Percentiles rank a stretch among this genome's conserved stretches.
These are phyloP conservation scores for Glaciozyma martinii DNA, from an alignment of 768 basidiomycete genomes.

Conservation along the genomic window DNA sequence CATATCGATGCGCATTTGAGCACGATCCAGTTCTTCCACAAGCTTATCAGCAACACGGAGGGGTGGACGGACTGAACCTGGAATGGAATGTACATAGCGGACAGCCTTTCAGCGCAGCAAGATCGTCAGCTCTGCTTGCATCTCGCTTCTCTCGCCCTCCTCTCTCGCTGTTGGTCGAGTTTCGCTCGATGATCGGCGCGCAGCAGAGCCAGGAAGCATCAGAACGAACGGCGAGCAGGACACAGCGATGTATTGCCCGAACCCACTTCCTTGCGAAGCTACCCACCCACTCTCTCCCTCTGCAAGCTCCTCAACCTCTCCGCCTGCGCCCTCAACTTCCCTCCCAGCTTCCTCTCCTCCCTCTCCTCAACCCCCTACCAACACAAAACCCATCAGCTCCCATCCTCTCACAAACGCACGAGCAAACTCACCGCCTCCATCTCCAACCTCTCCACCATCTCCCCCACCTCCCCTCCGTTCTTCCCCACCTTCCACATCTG, in stretches of 20 bases:
- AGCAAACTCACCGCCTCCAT: slow-evolving; percentile 6
- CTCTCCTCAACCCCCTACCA: neutral
- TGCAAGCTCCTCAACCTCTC: slow-evolving; percentile 2
- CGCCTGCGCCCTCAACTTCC: neutral
- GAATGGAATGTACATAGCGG: no score
- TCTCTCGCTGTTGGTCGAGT: no score
- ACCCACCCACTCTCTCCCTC: neutral
- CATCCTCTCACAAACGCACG: neutral
- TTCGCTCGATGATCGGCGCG: no score
- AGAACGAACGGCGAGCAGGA: no score
- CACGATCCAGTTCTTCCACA: slow-evolving; percentile 40
- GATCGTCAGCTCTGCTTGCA: no score
- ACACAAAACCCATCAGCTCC: neutral
- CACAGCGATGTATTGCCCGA: no score
- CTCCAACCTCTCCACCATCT: slow-evolving; percentile 1
- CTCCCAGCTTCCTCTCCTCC: neutral
- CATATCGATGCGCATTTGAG: slow-evolving; percentile 38
- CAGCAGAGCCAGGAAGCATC: no score
- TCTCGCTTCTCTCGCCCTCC: no score
- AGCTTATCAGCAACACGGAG: slow-evolving; percentile 39
- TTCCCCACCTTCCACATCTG: neutral
- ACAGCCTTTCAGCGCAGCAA: no score
- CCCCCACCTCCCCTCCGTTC: neutral
- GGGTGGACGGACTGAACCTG: slow-evolving; percentile 19
- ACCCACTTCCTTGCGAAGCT: no score